phyloP scores from a whole-genome alignment of 2,329 filamentous ascomycete species.

The Phyllachora maydis region DNA sequence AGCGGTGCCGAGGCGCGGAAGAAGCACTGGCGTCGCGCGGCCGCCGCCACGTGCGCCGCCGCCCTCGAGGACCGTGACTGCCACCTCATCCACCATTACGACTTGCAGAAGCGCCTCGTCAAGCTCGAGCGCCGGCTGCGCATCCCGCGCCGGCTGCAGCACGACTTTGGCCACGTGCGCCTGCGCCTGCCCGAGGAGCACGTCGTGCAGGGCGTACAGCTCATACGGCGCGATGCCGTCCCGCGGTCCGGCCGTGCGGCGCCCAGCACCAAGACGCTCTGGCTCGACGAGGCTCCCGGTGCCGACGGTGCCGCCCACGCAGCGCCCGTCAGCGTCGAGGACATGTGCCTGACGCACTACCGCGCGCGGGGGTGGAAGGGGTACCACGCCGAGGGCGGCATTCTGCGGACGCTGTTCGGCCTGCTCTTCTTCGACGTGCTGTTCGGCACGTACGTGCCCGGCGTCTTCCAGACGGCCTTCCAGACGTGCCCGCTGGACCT shows the following conservation, averaged over 20 bases:
- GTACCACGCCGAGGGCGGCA: constrained; percentile 81
- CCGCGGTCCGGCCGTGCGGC: constrained; percentile 14
- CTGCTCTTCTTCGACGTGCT: constrained; percentile 88
- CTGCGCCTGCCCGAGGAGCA: constrained; percentile 59
- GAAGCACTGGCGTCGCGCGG: constrained; percentile 63
- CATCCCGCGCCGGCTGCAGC: constrained; percentile 67
- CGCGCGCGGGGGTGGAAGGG: constrained; percentile 75
- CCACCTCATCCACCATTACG: constrained; percentile 83
- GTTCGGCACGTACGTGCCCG: constrained; percentile 82
- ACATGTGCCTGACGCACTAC: constrained; percentile 83
- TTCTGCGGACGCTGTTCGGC: constrained; percentile 75
- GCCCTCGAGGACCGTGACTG: constrained; percentile 77
- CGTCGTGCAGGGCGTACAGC: constrained; percentile 53
- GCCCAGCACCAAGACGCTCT: constrained; percentile 54
- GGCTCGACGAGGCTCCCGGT: constrained; percentile 55
- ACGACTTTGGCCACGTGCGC: constrained; percentile 77
- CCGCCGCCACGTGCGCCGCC: constrained; percentile 62
- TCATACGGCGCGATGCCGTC: constrained; percentile 36
- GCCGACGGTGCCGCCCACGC: constrained; percentile 17
- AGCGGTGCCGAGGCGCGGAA: constrained; percentile 34
- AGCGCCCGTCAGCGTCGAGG: constrained; percentile 72
- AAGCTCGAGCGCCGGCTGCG: constrained; percentile 77
- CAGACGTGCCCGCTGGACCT: constrained; percentile 88
- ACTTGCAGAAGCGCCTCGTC: constrained; percentile 78
- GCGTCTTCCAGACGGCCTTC: constrained; percentile 91